Conservation (phyloP, 176 grass and related monocot genomes). For the Avena eriantha region DNA sequence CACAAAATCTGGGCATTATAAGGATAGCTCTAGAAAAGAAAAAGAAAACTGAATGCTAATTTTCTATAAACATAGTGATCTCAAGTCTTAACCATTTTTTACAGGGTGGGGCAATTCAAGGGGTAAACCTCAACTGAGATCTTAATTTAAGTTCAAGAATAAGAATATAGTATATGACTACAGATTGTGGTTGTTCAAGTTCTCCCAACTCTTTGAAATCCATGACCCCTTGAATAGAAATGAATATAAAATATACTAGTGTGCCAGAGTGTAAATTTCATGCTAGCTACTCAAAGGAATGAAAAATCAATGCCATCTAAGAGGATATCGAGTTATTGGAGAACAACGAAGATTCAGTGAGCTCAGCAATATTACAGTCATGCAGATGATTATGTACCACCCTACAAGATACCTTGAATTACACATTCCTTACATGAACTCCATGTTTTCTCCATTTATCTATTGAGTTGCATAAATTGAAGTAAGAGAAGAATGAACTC, state of each 20-base stretch:
- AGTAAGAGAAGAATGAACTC: conserved; percentile 24
- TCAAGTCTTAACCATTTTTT: conserved; percentile 3
- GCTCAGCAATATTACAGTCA: background rate
- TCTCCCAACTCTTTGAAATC: background rate
- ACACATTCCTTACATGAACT: background rate
- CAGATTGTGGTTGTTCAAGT: background rate
- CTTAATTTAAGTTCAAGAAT: background rate
- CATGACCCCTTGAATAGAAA: background rate
- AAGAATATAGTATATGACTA: background rate
- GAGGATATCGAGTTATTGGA: too few species aligned
- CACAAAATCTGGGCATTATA: conserved; percentile 4
- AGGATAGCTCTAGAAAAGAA: background rate
- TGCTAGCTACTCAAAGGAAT: background rate
- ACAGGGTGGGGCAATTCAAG: background rate
- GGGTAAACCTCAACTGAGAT: background rate
- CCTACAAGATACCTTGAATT: background rate
- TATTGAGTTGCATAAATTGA: background rate
- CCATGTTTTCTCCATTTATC: background rate
- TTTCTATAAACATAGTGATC: background rate
- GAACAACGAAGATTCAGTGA: background rate
- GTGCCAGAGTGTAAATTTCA: background rate
- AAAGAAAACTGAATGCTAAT: background rate
- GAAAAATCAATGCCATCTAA: background rate
- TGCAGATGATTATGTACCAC: conserved; percentile 19
- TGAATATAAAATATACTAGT: background rate